Evolutionary conservation across 23 red algal species (phyloP).

Genomic region (Chondrus crispus): DNA sequence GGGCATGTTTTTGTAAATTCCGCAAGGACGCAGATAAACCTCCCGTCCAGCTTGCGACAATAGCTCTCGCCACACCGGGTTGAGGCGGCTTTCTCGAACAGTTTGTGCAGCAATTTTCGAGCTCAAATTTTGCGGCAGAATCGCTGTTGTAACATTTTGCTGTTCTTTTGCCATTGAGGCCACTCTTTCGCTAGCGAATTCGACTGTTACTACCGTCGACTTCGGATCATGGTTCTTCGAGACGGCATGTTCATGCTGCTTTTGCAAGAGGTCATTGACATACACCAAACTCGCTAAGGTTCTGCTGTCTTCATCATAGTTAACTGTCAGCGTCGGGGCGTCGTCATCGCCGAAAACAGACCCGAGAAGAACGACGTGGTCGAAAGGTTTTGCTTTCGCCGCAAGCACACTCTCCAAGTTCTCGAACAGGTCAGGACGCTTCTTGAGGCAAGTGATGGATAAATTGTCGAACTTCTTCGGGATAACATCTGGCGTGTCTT

Average conservation of each 20-base stretch:
- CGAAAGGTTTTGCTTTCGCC: neutral
- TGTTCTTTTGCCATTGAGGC: slow-evolving; percentile 55
- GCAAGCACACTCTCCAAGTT: slow-evolving; percentile 32
- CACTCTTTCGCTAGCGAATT: slow-evolving; percentile 44
- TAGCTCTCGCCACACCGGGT: slow-evolving; percentile 57
- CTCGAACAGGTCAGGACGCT: slow-evolving; percentile 40
- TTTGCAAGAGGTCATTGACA: slow-evolving; percentile 38
- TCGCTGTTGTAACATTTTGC: slow-evolving; percentile 25
- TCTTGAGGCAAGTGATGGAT: neutral
- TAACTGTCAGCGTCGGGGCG: neutral
- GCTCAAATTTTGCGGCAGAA: slow-evolving; percentile 57
- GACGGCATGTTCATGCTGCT: neutral
- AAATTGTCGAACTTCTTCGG: slow-evolving; percentile 21
- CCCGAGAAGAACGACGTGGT: slow-evolving; percentile 55
- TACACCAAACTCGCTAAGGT: slow-evolving; percentile 57
- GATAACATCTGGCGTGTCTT: slow-evolving; percentile 24
- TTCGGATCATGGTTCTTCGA: neutral
- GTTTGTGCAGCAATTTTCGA: slow-evolving; percentile 65
- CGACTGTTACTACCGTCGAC: slow-evolving; percentile 43
- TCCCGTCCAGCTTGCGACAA: slow-evolving; percentile 56
- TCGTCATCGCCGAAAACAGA: slow-evolving; percentile 17
- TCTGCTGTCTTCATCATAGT: slow-evolving; percentile 17
- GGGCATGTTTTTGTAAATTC: slow-evolving; percentile 12
- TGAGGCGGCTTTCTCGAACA: slow-evolving; percentile 50
- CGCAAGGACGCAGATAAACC: slow-evolving; percentile 45